Conservation (phyloP, 495 filamentous ascomycete genomes). For the Podospora anserina region DNA sequence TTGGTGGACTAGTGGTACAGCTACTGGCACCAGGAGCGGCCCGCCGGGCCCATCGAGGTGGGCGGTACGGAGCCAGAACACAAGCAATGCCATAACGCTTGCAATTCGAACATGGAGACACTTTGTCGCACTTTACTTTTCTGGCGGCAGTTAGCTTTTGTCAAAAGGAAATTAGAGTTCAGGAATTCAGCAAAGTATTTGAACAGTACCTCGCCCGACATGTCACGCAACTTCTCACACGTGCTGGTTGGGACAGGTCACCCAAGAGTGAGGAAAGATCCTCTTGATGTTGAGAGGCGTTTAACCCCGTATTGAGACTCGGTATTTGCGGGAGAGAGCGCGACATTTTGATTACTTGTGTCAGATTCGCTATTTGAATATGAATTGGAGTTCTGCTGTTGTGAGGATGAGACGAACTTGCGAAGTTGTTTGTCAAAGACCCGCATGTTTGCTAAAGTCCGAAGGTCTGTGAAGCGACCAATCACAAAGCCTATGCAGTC, state of each 20-base stretch:
- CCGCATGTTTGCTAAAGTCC: neutral
- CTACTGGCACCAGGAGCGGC: slow-evolving; percentile 1
- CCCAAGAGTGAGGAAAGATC: neutral
- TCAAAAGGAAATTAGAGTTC: neutral
- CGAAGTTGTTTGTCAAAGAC: neutral
- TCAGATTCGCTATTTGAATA: neutral
- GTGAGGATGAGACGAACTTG: neutral
- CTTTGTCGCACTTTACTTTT: slow-evolving; percentile 62
- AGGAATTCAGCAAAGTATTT: slow-evolving; percentile 27
- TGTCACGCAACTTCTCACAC: slow-evolving; percentile 6
- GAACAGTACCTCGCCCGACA: slow-evolving; percentile 8
- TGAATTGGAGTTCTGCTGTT: neutral
- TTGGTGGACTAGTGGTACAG: slow-evolving; percentile 1
- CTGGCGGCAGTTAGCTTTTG: slow-evolving; percentile 35
- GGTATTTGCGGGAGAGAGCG: neutral
- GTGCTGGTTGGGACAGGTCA: neutral
- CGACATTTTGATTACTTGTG: neutral
- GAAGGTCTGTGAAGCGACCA: neutral
- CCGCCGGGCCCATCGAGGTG: slow-evolving; percentile 54
- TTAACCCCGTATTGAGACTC: neutral
- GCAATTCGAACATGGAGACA: slow-evolving; percentile 57
- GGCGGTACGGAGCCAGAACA: slow-evolving; percentile 44
- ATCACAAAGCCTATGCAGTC: neutral
- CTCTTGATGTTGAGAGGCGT: neutral
- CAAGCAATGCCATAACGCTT: slow-evolving; percentile 56